Conservation (phyloP, 1,284 basidiomycete genomes). For the Wolfiporia cocos region DNA sequence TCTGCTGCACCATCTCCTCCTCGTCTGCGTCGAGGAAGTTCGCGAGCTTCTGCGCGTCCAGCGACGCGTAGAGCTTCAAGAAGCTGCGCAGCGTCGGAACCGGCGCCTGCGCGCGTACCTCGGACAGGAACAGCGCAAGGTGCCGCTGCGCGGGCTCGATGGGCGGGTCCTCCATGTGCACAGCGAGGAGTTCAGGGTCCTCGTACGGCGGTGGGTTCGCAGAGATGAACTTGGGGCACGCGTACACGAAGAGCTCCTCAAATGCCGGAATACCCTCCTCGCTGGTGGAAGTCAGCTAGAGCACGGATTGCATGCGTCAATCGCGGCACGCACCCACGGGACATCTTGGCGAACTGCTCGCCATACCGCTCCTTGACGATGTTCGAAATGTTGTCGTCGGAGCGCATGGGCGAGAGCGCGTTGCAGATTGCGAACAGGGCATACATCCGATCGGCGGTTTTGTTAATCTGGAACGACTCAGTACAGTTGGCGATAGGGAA, state of each 20-base stretch:
- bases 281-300: slow-evolving; percentile 24
- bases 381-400: slow-evolving; percentile 94
- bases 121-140: slow-evolving; percentile 75
- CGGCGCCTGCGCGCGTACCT: slow-evolving; percentile 70
- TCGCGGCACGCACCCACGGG: slow-evolving; percentile 57
- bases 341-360: slow-evolving; percentile 86
- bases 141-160: slow-evolving; percentile 83
- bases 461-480: slow-evolving; percentile 71
- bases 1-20: slow-evolving; percentile 91
- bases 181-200: slow-evolving; percentile 61
- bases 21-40: slow-evolving; percentile 88
- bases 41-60: slow-evolving; percentile 89
- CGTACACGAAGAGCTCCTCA: slow-evolving; percentile 92
- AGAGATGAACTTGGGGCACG: slow-evolving; percentile 95
- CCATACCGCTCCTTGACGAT: slow-evolving; percentile 91
- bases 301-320: not conserved
- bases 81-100: slow-evolving; percentile 88
- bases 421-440: slow-evolving; percentile 92
- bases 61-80: slow-evolving; percentile 92
- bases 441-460: slow-evolving; percentile 97
- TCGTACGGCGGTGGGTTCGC: slow-evolving; percentile 94
- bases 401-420: slow-evolving; percentile 81
- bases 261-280: slow-evolving; percentile 80
- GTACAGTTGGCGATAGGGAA: not conserved
- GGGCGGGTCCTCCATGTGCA: slow-evolving; percentile 41